Conservation (phyloP, 129 eudicot genomes). For the Deinandra increscens region DNA sequence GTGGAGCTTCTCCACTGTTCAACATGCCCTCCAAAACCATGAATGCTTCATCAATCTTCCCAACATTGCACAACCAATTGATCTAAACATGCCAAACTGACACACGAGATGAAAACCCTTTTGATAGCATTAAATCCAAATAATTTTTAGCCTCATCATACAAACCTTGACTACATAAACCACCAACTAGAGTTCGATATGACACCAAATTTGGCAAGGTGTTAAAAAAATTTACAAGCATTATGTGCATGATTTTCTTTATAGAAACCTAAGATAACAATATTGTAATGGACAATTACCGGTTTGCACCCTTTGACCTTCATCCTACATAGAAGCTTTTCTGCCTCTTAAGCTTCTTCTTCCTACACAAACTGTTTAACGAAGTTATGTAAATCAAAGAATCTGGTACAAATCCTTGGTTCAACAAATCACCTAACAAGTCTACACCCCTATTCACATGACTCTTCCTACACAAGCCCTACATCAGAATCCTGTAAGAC, state of each 20-base stretch:
- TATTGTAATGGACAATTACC: constrained; percentile 77
- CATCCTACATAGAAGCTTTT: constrained; percentile 89
- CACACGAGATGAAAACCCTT: constrained; percentile 71
- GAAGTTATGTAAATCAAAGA: constrained; percentile 56
- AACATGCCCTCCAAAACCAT: constrained; percentile 52
- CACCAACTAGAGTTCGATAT: constrained; percentile 70
- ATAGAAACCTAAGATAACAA: constrained; percentile 74
- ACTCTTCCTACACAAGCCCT: constrained; percentile 79
- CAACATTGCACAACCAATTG: constrained; percentile 63
- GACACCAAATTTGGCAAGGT: constrained; percentile 77
- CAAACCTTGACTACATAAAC: constrained; percentile 73
- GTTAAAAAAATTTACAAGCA: constrained; percentile 78
- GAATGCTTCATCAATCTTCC: constrained; percentile 71
- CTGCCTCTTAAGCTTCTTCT: constrained; percentile 83
- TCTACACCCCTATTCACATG: constrained; percentile 78
- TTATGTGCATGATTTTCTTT: constrained; percentile 62
- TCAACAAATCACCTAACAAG: constrained; percentile 90
- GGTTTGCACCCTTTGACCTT: constrained; percentile 86
- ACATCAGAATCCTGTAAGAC: constrained; percentile 59
- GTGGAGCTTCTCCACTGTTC: constrained; percentile 57
- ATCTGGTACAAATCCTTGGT: constrained; percentile 84
- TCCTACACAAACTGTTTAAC: constrained; percentile 87
- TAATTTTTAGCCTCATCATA: constrained; percentile 60
- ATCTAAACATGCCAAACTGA: constrained; percentile 59
- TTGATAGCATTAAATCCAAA: constrained; percentile 55